These are phyloP conservation scores for Madurella fahalii DNA, from an alignment of 2,329 filamentous ascomycete species.

Conservation along the genomic window DNA sequence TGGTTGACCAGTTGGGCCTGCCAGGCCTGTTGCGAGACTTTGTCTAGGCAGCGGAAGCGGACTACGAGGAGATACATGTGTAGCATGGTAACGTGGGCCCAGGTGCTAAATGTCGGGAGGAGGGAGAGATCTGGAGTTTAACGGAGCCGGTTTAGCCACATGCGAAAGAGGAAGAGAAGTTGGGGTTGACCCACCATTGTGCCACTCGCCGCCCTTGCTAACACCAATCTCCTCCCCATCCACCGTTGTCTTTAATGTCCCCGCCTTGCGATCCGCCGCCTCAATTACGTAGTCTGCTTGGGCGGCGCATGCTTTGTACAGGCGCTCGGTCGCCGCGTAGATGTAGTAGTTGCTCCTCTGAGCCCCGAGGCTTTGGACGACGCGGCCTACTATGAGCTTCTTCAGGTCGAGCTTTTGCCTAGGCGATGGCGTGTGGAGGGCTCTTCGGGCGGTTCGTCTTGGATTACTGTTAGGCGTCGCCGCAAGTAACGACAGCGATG, in stretches of 20 bases:
- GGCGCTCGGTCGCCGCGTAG: slow-evolving; percentile 70
- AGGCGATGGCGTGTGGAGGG: slow-evolving; percentile 14
- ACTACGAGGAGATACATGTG: slow-evolving; percentile 91
- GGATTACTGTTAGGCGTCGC: not conserved
- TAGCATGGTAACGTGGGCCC: slow-evolving; percentile 93
- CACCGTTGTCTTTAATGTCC: slow-evolving; percentile 64
- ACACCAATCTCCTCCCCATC: slow-evolving; percentile 80
- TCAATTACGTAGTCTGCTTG: slow-evolving; percentile 76
- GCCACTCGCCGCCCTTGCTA: slow-evolving; percentile 69
- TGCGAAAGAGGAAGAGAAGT: not conserved
- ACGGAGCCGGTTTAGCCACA: not conserved
- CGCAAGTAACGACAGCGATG: not conserved
- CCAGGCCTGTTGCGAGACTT: slow-evolving; percentile 66
- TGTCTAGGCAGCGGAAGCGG: slow-evolving; percentile 73
- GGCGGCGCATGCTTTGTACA: slow-evolving; percentile 70
- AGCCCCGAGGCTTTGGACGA: slow-evolving; percentile 4
- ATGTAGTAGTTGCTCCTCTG: slow-evolving; percentile 59
- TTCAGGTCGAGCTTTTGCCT: slow-evolving; percentile 7
- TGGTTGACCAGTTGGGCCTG: slow-evolving; percentile 91
- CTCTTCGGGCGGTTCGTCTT: slow-evolving; percentile 6
- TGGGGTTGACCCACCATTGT: slow-evolving; percentile 59
- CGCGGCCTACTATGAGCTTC: slow-evolving; percentile 3
- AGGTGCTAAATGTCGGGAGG: slow-evolving; percentile 84
- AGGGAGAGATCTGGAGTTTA: slow-evolving; percentile 63
- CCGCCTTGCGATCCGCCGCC: slow-evolving; percentile 60